These are phyloP conservation scores for Wickerhamomyces silvicola DNA, from an alignment of 805 yeast genomes.

Conservation along the genomic window DNA sequence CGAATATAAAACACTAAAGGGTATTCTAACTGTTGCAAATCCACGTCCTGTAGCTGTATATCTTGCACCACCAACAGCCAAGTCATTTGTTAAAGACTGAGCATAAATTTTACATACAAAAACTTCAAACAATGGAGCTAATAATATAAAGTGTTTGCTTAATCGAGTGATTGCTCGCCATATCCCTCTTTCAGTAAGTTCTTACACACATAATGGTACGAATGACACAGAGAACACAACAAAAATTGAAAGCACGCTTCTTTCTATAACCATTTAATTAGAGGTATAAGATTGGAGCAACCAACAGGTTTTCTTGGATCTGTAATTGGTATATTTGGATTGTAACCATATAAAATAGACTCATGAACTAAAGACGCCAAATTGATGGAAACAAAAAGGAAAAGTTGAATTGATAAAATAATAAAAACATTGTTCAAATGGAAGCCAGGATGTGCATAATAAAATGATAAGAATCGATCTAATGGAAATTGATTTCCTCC, in stretches of 20 bases:
- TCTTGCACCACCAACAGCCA: constrained; percentile 73
- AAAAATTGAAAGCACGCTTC: constrained; percentile 68
- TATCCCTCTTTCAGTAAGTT: constrained; percentile 69
- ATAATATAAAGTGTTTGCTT: constrained; percentile 58
- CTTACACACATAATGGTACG: constrained; percentile 71
- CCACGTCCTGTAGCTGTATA: constrained; percentile 83
- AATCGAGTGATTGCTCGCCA: constrained; percentile 60
- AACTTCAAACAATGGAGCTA: constrained; percentile 74
- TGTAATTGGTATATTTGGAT: constrained; percentile 51
- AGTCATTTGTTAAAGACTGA: constrained; percentile 58
- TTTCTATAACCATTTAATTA: constrained; percentile 68
- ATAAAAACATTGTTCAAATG: constrained; percentile 75
- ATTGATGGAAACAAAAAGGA: constrained; percentile 51
- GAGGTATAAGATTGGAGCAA: constrained; percentile 65
- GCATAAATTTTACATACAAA: constrained; percentile 76
- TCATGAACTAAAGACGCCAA: constrained; percentile 58
- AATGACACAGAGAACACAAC: constrained; percentile 70
- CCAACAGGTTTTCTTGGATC: constrained; percentile 60
- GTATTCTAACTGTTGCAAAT: constrained; percentile 66
- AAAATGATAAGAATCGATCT: constrained; percentile 73
- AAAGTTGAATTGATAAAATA: constrained; percentile 59
- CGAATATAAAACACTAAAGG: constrained; percentile 58
- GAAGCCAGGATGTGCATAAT: constrained; percentile 84
- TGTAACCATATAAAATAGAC: constrained; percentile 54
- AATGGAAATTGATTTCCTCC: constrained; percentile 73